Evolutionary conservation across 129 eudicot genomes (phyloP), one percentile per base, ranked within the genome.

Genomic region (Gnaphalium uliginosum): DNA sequence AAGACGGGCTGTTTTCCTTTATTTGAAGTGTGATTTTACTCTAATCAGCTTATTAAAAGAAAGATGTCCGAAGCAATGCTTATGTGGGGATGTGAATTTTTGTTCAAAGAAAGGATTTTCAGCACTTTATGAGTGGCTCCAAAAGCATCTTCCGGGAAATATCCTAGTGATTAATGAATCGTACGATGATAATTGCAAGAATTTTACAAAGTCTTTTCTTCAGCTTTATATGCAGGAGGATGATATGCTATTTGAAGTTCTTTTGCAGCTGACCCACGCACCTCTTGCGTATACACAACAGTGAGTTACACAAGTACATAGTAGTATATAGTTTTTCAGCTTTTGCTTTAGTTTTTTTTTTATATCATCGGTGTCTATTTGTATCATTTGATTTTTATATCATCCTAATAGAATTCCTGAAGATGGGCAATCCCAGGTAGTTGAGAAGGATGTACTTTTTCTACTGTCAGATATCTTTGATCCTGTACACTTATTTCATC

Each of bases 141-240:
- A 32, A 75, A 78, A 67, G 39, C 91, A 87, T 8, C 79, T 84
- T 71, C 87, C 90, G 77, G 77, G 13, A 10, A 73, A 86, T 69
- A 83, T 75, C 9, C 77, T 65, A 43, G 53, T 59, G 39, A 81
- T 83, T 48, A 21, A 41, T 72, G 85, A 86, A 37, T 22, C 68
- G 22, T 81, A 84, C 66, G 62, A 64, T 50, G 68, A 76, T 46
- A 83, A 77, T 30, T 84, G 98, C 82, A 76, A 67, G 72, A 83
- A 74, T 50, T 90, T 90, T 71, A 66, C 91, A 25, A 57, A 75
- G 70, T 88, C 96, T 88, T 90, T 93, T 69, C 78, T 93, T 33
- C 88, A 74, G 82, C 81, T 93, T 79, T 93, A 81, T 71, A 85
- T 86, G 86, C 89, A 86, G 17, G 98, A 89, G 93, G 98, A 94